phyloP scores from a whole-genome alignment of 1,284 basidiomycete species.

The Heimioporus retisporus region DNA sequence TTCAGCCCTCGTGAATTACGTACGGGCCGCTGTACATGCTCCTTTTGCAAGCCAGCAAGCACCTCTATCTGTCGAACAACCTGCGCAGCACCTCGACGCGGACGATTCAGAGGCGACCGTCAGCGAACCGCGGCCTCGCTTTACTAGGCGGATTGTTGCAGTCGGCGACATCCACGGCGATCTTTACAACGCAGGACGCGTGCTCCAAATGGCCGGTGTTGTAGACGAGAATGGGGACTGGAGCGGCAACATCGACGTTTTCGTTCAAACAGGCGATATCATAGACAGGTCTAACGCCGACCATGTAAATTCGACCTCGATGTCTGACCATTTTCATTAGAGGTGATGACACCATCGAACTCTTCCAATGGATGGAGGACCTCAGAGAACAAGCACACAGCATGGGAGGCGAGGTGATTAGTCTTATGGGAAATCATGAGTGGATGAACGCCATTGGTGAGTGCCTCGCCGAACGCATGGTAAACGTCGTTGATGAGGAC shows the following conservation, averaged over 20 bases:
- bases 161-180: slow-evolving; percentile 80
- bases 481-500: slow-evolving; percentile 15
- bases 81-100: slow-evolving; percentile 12
- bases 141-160: slow-evolving; percentile 60
- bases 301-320: background rate
- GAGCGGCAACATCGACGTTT: slow-evolving; percentile 82
- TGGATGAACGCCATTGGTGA: slow-evolving; percentile 90
- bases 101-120: slow-evolving; percentile 21
- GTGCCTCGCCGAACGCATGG: slow-evolving; percentile 27
- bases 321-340: slow-evolving; percentile 49
- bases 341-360: slow-evolving; percentile 87
- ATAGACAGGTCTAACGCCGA: slow-evolving; percentile 74
- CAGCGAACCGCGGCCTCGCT: slow-evolving; percentile 41
- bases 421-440: slow-evolving; percentile 91
- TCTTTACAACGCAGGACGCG: slow-evolving; percentile 66
- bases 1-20: slow-evolving; percentile 37
- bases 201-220: slow-evolving; percentile 82
- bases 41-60: slow-evolving; percentile 34
- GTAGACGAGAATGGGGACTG: slow-evolving; percentile 78
- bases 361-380: slow-evolving; percentile 86
- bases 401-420: slow-evolving; percentile 79
- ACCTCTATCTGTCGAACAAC: slow-evolving; percentile 21
- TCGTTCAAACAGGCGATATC: slow-evolving; percentile 96
- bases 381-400: slow-evolving; percentile 80
- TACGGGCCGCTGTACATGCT: slow-evolving; percentile 28